Evolutionary conservation across 2,329 filamentous ascomycete genomes (phyloP), one percentile per base, ranked within the genome.

Genomic region (Lachnellula subtilissima): DNA sequence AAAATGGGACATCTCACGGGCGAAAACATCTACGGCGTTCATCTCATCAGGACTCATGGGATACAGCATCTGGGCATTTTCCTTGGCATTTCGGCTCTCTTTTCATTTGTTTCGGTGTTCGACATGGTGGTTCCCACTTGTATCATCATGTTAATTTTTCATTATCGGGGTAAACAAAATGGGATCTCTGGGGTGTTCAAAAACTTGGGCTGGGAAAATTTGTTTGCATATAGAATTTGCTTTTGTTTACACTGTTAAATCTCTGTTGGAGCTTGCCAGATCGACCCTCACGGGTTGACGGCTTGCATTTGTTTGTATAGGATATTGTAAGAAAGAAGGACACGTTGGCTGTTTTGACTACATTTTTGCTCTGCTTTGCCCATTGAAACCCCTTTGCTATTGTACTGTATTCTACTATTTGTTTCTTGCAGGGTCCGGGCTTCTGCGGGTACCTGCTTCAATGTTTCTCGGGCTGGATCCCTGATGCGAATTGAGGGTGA

Each of bases 201-300:
- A 59, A 59, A 54, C 51, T 51, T 35, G 51, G 63, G 57, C 17
- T 62, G 60, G 63, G 58, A 64, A 63, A 63, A 50, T 51, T 49
- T 54, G 48, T 50, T 53, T 49, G 50, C 59, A 61, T 62, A 63
- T 65, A 65, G 61, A 32, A 66, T 55, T 57, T 62, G 47, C 50
- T 56, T 59, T 59, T 56, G 56, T 55, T 56, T 43, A 23, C 37
- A 40, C 56, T 32, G 28, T 55, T 49, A 51, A 37, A 43, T 57
- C 48, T 52, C 40, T 39, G 40, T 39, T 40, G 45, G 48, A 54
- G 48, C 54, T 49, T 50, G 54, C 17, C 55, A 25, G 51, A 45
- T 45, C 50, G 42, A 32, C 49, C 52, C 63, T 61, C 63, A 49
- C 63, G 63, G 59, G 57, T 50, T 37, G 19, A 45, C 52, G 53